Conservation (phyloP, 495 filamentous ascomycete genomes). For the Evernia prunastri region DNA sequence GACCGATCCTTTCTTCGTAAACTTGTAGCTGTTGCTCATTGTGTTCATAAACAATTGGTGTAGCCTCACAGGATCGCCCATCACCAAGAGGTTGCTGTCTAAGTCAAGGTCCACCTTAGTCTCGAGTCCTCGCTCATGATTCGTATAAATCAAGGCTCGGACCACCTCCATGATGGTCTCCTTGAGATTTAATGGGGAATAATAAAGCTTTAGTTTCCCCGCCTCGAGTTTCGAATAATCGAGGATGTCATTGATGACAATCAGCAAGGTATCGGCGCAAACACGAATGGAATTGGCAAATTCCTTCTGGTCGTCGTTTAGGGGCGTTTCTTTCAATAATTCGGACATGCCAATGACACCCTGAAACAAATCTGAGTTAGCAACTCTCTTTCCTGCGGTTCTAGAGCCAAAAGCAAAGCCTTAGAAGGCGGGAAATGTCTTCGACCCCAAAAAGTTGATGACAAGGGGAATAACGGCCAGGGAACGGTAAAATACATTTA, state of each 20-base stretch:
- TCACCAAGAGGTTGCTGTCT: conserved; percentile 69
- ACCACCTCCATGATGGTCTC: conserved; percentile 86
- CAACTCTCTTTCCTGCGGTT: too few relatives aligned
- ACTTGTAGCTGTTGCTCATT: conserved; percentile 90
- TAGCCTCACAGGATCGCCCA: conserved; percentile 81
- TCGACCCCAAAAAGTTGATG: too few relatives aligned
- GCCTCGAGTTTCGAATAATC: conserved; percentile 93
- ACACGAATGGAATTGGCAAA: conserved; percentile 90
- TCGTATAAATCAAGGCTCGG: conserved; percentile 76
- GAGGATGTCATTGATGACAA: conserved; percentile 89
- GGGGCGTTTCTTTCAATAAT: conserved; percentile 66
- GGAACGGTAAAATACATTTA: too few relatives aligned
- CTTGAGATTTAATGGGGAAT: conserved; percentile 74
- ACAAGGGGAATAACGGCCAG: too few relatives aligned
- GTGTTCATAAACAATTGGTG: conserved; percentile 93
- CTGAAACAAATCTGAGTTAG: too few relatives aligned
- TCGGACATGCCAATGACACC: conserved; percentile 89
- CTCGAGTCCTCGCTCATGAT: conserved; percentile 67
- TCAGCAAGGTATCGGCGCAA: conserved; percentile 80
- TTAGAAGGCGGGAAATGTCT: too few relatives aligned
- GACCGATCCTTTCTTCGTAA: conserved; percentile 79
- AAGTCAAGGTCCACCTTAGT: conserved; percentile 63
- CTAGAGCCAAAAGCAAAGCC: too few relatives aligned
- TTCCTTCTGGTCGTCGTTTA: conserved; percentile 77
- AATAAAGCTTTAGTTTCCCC: conserved; percentile 90